These are phyloP conservation scores for Fusarium ramigenum DNA, from an alignment of 2,329 filamentous ascomycete genomes.

Conservation along the genomic window DNA sequence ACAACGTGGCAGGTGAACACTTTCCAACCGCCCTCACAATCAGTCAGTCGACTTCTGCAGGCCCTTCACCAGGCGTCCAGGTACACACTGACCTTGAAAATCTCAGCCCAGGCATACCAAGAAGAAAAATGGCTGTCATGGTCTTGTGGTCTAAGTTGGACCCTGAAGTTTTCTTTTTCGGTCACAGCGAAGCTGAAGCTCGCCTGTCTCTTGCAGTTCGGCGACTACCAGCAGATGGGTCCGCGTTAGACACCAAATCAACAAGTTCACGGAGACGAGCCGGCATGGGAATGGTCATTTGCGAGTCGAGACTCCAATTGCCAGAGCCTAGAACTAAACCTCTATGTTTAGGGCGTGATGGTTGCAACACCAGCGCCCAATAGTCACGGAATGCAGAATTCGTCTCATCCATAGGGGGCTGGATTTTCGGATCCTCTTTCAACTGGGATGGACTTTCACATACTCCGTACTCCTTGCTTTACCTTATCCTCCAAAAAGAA, in stretches of 20 bases:
- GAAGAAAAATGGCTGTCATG: constrained; percentile 3
- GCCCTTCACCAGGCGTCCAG: background rate
- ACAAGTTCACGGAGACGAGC: constrained; percentile 12
- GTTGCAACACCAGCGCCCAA: constrained; percentile 14
- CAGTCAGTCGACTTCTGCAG: constrained; percentile 2
- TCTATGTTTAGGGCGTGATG: constrained; percentile 6
- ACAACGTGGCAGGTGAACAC: constrained; percentile 32
- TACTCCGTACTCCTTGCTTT: background rate
- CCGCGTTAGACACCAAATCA: constrained; percentile 4
- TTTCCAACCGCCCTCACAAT: background rate
- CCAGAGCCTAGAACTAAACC: constrained; percentile 28
- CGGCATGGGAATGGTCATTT: constrained; percentile 9
- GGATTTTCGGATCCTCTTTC: background rate
- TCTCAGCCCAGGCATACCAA: background rate
- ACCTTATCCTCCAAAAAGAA: background rate
- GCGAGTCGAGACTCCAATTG: constrained; percentile 3
- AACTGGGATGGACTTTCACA: background rate
- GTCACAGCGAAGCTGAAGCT: constrained; percentile 8
- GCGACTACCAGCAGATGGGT: constrained; percentile 5
- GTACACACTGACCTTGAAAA: constrained; percentile 22
- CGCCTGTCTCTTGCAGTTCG: background rate
- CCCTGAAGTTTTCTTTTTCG: constrained; percentile 27
- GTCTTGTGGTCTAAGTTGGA: constrained; percentile 20
- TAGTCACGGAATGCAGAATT: constrained; percentile 19
- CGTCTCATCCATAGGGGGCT: background rate